These are phyloP conservation scores for Madurella mycetomatis DNA, from an alignment of 2,329 filamentous ascomycete species.

Conservation along the genomic window DNA sequence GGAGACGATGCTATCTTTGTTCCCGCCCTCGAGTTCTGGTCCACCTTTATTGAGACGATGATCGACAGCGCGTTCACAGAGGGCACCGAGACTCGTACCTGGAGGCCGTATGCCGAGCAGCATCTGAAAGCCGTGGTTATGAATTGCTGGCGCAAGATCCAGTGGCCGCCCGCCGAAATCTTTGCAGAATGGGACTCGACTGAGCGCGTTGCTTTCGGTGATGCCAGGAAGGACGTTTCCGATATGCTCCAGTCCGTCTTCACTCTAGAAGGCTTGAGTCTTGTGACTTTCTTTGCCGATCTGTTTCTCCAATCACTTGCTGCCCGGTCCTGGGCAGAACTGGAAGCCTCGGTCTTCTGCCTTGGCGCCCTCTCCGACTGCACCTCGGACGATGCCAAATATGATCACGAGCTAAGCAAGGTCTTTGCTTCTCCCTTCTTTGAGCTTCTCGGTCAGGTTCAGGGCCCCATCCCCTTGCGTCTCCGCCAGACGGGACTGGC, in stretches of 20 bases:
- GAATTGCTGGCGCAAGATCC: constrained; percentile 64
- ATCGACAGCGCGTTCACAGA: constrained; percentile 53
- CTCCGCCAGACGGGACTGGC: constrained; percentile 65
- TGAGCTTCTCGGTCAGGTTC: constrained; percentile 46
- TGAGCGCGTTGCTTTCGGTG: constrained; percentile 62
- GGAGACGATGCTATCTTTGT: constrained; percentile 72
- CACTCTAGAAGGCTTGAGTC: constrained; percentile 51
- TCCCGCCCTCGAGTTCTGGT: constrained; percentile 76
- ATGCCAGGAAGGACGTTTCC: constrained; percentile 72
- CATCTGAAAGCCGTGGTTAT: constrained; percentile 62
- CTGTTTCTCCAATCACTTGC: constrained; percentile 48
- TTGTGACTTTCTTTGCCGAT: constrained; percentile 55
- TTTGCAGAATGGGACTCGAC: constrained; percentile 65
- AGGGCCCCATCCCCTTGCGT: constrained; percentile 54
- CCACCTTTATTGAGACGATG: constrained; percentile 66
- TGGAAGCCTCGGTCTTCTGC: constrained; percentile 60
- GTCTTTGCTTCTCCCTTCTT: constrained; percentile 61
- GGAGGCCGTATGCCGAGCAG: constrained; percentile 55
- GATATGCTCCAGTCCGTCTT: constrained; percentile 73
- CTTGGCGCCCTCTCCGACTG: constrained; percentile 65
- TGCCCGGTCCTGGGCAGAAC: constrained; percentile 50
- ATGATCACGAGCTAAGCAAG: constrained; percentile 54
- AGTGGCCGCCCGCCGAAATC: constrained; percentile 56
- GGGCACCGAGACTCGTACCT: constrained; percentile 43
- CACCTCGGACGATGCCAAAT: constrained; percentile 51